Base-by-base conservation (phyloP, 176 grass and related monocot species). In the Hsuehochloa calcarea region DNA sequence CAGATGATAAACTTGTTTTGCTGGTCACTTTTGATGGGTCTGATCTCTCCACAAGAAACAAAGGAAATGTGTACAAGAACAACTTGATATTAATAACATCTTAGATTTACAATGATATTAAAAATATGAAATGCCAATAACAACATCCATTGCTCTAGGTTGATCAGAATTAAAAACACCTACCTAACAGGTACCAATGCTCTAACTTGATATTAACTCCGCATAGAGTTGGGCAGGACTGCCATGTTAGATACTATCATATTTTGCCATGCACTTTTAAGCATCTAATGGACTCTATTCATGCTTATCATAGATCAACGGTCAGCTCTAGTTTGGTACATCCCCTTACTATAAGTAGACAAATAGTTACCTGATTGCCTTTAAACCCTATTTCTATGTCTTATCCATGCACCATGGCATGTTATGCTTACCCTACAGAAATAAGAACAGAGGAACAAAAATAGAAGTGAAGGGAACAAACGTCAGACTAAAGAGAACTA, bases 11-110 rank as follows among this genome's bases (percentile, higher is more conserved):
- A 67, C 87, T 95, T 64, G 85, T 80, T 90, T 90, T 95, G 89
- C 89, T 95, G 55, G 87, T 92, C 40, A 90, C 74, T 87, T 92
- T 94, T 51, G 90, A 92, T 79, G 85, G 92, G 66, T 85, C 93
- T 95, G 85, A 14, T 62, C 38, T 62, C 68, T 46, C 80, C 61
- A 68, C 75, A 83, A 74, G 8, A 74, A 75, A 84, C 45, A 64
- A 78, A 81, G 7, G 27, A 38, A 86, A 86, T 23, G 69, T 43
- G 59, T 54, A 73, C 87, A 29, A 90, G 88, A 83, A 73, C 25
- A 82, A 66, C 8, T 17, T 65, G 44, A 14, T 69, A 44, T 38
- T 16, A 47, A 77, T 7, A 77, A 64, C 15, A 34, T 38, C 37
- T 61, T 55, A 79, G 3, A 19, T 65, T 65, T 56, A 65, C 69